These are phyloP conservation scores for Entoloma clypeatum DNA, from an alignment of 1,284 basidiomycete species.

Conservation along the genomic window DNA sequence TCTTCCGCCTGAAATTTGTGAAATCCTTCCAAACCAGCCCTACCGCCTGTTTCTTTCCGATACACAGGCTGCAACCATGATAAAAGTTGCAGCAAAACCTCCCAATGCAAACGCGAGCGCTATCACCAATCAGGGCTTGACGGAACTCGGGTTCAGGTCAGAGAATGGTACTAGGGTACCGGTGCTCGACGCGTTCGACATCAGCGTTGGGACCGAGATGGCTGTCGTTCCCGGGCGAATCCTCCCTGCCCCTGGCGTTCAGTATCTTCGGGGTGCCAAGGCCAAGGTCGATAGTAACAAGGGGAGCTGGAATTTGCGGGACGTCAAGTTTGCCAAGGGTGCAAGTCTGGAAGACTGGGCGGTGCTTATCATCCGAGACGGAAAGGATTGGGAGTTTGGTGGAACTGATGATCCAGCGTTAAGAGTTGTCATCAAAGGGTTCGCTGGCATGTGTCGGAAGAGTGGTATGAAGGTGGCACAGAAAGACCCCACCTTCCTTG, in stretches of 20 bases:
- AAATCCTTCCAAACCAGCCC: slow-evolving; percentile 64
- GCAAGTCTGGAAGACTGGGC: slow-evolving; percentile 54
- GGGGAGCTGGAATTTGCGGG: slow-evolving; percentile 69
- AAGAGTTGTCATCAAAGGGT: slow-evolving; percentile 39
- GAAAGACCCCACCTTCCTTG: slow-evolving; percentile 30
- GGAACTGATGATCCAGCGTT: slow-evolving; percentile 48
- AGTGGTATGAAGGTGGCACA: slow-evolving; percentile 55
- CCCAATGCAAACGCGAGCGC: slow-evolving; percentile 62
- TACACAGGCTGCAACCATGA: slow-evolving; percentile 67
- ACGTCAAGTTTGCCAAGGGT: slow-evolving; percentile 60
- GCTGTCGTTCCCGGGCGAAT: slow-evolving; percentile 70
- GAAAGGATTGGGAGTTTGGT: slow-evolving; percentile 42
- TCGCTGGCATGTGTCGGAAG: slow-evolving; percentile 52
- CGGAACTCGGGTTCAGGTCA: slow-evolving; percentile 55
- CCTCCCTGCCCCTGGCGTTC: slow-evolving; percentile 53
- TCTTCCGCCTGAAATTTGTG: slow-evolving; percentile 68
- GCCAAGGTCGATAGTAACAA: slow-evolving; percentile 51
- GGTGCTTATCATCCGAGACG: slow-evolving; percentile 60
- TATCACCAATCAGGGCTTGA: slow-evolving; percentile 56
- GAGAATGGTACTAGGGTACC: slow-evolving; percentile 39
- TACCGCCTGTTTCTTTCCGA: slow-evolving; percentile 68
- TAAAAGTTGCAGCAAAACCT: slow-evolving; percentile 58
- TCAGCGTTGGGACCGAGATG: slow-evolving; percentile 62
- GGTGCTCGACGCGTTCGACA: slow-evolving; percentile 54
- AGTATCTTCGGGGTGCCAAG: slow-evolving; percentile 49